Evolutionary conservation across 805 yeast genomes (phyloP), one percentile per base, ranked within the genome.

Genomic region (Cyberlindnera misumaiensis): DNA sequence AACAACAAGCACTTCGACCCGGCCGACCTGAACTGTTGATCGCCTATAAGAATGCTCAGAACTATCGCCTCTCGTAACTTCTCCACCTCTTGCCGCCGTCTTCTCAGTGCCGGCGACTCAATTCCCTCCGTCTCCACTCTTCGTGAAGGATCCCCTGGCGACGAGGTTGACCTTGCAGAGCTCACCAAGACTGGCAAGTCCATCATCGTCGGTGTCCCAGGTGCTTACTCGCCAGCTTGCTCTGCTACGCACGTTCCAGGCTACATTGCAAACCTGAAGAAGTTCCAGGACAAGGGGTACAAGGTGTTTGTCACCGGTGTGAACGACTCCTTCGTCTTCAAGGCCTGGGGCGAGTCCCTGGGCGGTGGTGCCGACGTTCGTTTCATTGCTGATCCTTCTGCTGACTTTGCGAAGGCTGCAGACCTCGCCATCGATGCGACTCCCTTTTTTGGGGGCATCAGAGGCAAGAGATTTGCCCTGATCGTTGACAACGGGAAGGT

Each of bases 221-320:
- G 93, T 28, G 95, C 95, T 1, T 85, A 78, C 58, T 79, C 90
- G 3, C 85, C 89, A 29, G 86, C 83, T 4, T 85, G 95, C 59
- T 69, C 85, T 26, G 77, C 79, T 18, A 59, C 70, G 22, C 89
- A 81, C 53, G 72, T 84, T 34, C 93, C 94, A 3, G 87, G 84
- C n/a, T 85, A 72, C 60, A 53, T 85, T 52, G 63, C 65, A 42
- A 59, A 70, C 32, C 59, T 72, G 42, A 55, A 67, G 6, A 66
- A 71, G 26, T 74, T 87, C 53, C 65, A 72, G 44, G 68, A 67
- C 22, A 80, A 82, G 62, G 95, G 95, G n/a, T 69, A 75, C 62
- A 62, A 75, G 33, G 60, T 87, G 36, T 77, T 70, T 51, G 75
- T 88, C 31, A 75, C 88, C 27, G 71, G 93, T 14, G 95, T 85